Evolutionary conservation across 2,329 filamentous ascomycete genomes (phyloP).

Genomic region (Helminthosporium solani): DNA sequence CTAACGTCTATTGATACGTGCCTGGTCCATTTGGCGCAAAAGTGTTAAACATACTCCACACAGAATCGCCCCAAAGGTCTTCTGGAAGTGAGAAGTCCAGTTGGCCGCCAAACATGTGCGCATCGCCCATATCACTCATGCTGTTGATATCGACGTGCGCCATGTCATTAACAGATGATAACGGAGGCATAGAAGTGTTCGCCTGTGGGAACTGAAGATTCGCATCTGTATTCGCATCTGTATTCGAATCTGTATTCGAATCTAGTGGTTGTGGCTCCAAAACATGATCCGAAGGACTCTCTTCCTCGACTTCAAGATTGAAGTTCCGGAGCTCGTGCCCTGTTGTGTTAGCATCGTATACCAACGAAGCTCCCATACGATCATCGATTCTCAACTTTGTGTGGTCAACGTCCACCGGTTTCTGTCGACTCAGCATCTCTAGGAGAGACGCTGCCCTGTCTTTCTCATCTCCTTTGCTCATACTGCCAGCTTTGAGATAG

Average conservation of each 20-base stretch:
- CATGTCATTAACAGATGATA: conserved; percentile 1
- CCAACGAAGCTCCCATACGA: conserved; percentile 21
- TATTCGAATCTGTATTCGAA: too few species aligned
- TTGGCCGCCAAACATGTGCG: conserved; percentile 10
- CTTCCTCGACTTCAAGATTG: conserved; percentile 12
- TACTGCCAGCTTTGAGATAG: conserved; percentile 15
- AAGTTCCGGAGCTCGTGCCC: conserved; percentile 17
- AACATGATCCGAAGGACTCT: background rate
- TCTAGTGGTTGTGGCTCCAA: background rate
- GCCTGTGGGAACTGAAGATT: background rate
- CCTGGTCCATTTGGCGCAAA: conserved; percentile 5
- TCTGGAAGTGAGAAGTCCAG: conserved; percentile 22
- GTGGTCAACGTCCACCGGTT: conserved; percentile 18
- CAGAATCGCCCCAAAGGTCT: conserved; percentile 24
- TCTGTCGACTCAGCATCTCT: conserved; percentile 17
- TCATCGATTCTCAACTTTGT: conserved; percentile 19
- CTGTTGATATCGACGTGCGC: conserved; percentile 3
- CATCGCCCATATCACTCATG: background rate
- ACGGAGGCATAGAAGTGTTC: background rate
- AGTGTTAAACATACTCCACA: conserved; percentile 25
- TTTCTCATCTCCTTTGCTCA: conserved; percentile 13
- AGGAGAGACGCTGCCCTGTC: conserved; percentile 15
- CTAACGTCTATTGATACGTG: background rate
- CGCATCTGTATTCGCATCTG: background rate
- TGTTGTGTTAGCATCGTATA: conserved; percentile 21